Conservation (phyloP, 2,329 filamentous ascomycete genomes). For the Fusarium verrucosum region DNA sequence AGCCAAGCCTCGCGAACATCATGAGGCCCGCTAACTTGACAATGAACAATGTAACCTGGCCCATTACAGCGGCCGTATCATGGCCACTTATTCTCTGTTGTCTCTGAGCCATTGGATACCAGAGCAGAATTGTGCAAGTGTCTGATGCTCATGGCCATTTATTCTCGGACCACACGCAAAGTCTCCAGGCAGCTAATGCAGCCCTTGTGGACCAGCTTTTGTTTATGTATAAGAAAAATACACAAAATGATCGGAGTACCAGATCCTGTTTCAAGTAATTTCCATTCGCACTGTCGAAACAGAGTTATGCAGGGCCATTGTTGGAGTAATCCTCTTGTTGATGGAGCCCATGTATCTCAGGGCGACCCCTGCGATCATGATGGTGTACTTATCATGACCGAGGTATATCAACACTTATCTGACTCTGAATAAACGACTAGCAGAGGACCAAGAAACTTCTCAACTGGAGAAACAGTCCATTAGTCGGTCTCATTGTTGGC, state of each 20-base stretch:
- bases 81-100: not conserved
- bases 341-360: not conserved
- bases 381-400: not conserved
- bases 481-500: not conserved
- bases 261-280: not conserved
- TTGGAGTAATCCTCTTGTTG: not conserved
- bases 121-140: slow-evolving; percentile 1
- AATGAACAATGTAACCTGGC: not conserved
- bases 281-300: not conserved
- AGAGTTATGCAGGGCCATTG: not conserved
- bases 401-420: not conserved
- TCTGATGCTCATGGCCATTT: slow-evolving; percentile 17
- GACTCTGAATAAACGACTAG: not conserved
- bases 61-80: slow-evolving; percentile 13
- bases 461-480: not conserved
- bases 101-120: slow-evolving; percentile 3
- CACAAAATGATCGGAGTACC: no score
- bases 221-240: slow-evolving; percentile 6
- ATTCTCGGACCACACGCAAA: slow-evolving; percentile 13
- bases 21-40: slow-evolving; percentile 16
- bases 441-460: not conserved
- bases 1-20: slow-evolving; percentile 18
- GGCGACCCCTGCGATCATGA: not conserved
- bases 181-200: slow-evolving; percentile 35
- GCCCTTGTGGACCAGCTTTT: slow-evolving; percentile 33